Evolutionary conservation across 192 early-diverging fungal genomes (phyloP).

Genomic region (Umbelopsis isabellina): DNA sequence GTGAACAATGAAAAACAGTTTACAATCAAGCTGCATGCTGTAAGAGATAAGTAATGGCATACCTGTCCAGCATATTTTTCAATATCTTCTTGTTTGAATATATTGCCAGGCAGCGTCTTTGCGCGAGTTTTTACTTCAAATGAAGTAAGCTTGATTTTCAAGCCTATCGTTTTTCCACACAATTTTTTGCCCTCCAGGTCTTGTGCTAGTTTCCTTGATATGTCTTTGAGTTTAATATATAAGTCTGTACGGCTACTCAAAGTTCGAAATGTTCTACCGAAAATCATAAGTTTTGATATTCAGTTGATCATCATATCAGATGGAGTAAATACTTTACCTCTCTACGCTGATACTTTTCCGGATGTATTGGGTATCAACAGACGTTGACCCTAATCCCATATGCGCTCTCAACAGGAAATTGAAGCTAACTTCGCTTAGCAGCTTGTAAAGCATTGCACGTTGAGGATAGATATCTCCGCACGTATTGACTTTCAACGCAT

Average conservation of each 20-base stretch:
- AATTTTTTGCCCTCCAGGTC: slow-evolving; percentile 44
- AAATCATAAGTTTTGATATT: background rate
- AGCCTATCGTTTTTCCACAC: slow-evolving; percentile 45
- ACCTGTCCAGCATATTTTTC: slow-evolving; percentile 33
- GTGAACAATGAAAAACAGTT: background rate
- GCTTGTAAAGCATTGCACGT: slow-evolving; percentile 46
- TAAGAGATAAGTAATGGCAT: background rate
- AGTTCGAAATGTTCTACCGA: slow-evolving; percentile 48
- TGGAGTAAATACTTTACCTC: slow-evolving; percentile 28
- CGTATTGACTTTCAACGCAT: slow-evolving; percentile 53
- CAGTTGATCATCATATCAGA: background rate
- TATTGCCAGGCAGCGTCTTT: slow-evolving; percentile 42
- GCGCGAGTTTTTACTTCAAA: slow-evolving; percentile 48
- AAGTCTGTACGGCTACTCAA: slow-evolving; percentile 40
- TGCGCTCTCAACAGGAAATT: slow-evolving; percentile 47
- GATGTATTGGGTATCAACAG: slow-evolving; percentile 33
- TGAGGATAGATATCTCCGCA: slow-evolving; percentile 52
- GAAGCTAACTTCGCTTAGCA: slow-evolving; percentile 50
- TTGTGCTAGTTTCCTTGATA: slow-evolving; percentile 42
- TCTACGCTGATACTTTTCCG: slow-evolving; percentile 59
- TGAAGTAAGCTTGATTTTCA: slow-evolving; percentile 50
- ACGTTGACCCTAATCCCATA: slow-evolving; percentile 52
- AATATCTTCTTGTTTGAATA: slow-evolving; percentile 37
- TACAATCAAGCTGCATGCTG: background rate
- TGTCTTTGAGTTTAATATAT: slow-evolving; percentile 46